Base-by-base conservation (phyloP, 2,329 filamentous ascomycete genomes). In the Ascochyta koolunga region DNA sequence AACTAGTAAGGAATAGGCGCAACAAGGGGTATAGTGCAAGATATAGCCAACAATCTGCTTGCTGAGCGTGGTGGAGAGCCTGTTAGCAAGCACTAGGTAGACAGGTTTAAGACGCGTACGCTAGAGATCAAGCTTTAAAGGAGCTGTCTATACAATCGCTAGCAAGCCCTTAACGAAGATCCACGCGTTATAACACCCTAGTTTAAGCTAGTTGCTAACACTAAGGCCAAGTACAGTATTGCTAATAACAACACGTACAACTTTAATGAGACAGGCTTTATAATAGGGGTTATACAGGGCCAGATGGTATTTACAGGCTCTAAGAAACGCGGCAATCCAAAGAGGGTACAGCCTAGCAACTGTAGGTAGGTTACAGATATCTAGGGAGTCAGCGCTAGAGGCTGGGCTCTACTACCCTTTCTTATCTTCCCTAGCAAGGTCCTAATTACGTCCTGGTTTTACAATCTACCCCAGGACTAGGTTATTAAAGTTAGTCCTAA, bases 81-180 rank as follows among this genome's bases (percentile, higher is more conserved):
- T 38, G 35, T 38, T 38, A 9, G 35, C 35, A 38, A 38, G 35
- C 35, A 9, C 35, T 38, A 18, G 35, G 35, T 38, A 38, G 35
- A 38, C 35, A 38, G 21, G 16, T 38, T 38, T 18, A 38, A 38
- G 35, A 38, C 35, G 18, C 18, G 35, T 38, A 38, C 16, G 35
- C 35, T 18, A 8, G 35, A 38, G 35, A 21, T 42, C 13, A 56
- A 82, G 80, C 18, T 76, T 79, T 8, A 11, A 9, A 38, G 35
- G 5, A 38, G 21, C 31, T 22, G 1, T 32, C 31, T 7, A 32
- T 15, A 32, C 5, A 13, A 32, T 32, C 31, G 31, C 8, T 7
- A 32, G 31, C 15, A 4, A n/a, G n/a, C n/a, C n/a, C n/a, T n/a
- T n/a, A n/a, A n/a, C n/a, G n/a, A n/a, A n/a, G n/a, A n/a, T n/a